These are phyloP conservation scores for Macrocybe gigantea DNA, from an alignment of 768 basidiomycete species.

Conservation along the genomic window DNA sequence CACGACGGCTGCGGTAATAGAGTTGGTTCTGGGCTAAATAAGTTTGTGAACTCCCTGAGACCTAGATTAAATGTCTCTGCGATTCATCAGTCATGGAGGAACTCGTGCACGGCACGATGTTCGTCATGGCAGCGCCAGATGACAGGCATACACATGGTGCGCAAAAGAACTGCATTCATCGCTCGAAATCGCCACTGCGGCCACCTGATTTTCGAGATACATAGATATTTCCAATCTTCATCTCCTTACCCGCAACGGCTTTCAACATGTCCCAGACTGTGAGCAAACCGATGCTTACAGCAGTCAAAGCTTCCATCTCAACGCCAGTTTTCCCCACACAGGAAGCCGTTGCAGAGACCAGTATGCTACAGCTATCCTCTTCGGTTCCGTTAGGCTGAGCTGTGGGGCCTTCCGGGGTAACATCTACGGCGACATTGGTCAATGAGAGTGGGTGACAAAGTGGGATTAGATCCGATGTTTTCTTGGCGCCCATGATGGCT, in stretches of 20 bases:
- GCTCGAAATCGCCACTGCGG: slow-evolving; percentile 61
- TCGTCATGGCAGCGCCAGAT: neutral
- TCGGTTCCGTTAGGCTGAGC: neutral
- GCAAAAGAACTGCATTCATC: slow-evolving; percentile 4
- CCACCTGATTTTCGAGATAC: slow-evolving; percentile 72
- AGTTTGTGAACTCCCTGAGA: neutral
- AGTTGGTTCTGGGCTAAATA: neutral
- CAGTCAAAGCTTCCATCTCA: slow-evolving; percentile 92
- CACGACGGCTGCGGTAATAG: neutral
- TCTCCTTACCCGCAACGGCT: slow-evolving; percentile 81
- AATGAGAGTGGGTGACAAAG: slow-evolving; percentile 82
- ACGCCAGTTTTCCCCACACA: slow-evolving; percentile 83
- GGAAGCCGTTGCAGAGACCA: slow-evolving; percentile 62
- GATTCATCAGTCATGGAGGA: neutral
- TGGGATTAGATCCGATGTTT: slow-evolving; percentile 78
- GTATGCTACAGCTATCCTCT: slow-evolving; percentile 38
- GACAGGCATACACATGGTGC: neutral
- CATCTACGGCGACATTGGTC: slow-evolving; percentile 59
- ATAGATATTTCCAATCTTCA: slow-evolving; percentile 68
- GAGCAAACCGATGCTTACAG: slow-evolving; percentile 69
- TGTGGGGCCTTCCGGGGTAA: slow-evolving; percentile 39
- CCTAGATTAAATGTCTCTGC: neutral
- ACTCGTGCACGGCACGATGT: neutral
- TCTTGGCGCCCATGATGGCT: slow-evolving; percentile 84
- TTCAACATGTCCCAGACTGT: slow-evolving; percentile 96